Percentiles rank a stretch among this genome's conserved stretches.
phyloP scores from a whole-genome alignment of 2,329 filamentous ascomycete species.

The Dothideomycetes sp. region DNA sequence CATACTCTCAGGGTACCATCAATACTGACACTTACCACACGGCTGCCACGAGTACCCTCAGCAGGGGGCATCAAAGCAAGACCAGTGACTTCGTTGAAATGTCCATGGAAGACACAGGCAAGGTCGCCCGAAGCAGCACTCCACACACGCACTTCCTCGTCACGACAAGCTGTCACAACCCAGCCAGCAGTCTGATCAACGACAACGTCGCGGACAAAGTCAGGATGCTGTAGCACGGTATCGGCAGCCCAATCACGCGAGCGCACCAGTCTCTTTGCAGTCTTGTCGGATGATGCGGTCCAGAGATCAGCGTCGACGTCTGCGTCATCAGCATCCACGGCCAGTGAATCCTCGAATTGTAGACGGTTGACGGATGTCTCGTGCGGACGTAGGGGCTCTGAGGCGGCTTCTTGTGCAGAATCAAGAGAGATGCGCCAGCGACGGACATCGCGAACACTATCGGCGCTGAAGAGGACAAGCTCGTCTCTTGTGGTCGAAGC shows the following conservation, averaged over 20 bases:
- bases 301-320: conserved; percentile 62
- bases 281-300: conserved; percentile 90
- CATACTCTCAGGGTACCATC: conserved; percentile 82
- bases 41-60: conserved; percentile 31
- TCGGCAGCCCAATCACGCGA: conserved; percentile 60
- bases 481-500: conserved; percentile 39
- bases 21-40: conserved; percentile 72
- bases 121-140: conserved; percentile 38
- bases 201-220: conserved; percentile 78
- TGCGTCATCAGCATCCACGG: conserved; percentile 8
- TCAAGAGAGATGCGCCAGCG: conserved; percentile 58
- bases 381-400: conserved; percentile 61
- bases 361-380: conserved; percentile 85
- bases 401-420: conserved; percentile 45
- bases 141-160: conserved; percentile 90
- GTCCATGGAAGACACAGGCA: conserved; percentile 48
- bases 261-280: conserved; percentile 68
- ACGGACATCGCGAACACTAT: conserved; percentile 54
- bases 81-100: conserved; percentile 88
- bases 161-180: conserved; percentile 76
- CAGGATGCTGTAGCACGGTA: conserved; percentile 67
- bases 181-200: conserved; percentile 55
- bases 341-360: conserved; percentile 49
- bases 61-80: conserved; percentile 51
- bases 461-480: conserved; percentile 63